These are phyloP conservation scores for Fusarium zealandicum DNA, from an alignment of 2,329 filamentous ascomycete species.

Conservation along the genomic window DNA sequence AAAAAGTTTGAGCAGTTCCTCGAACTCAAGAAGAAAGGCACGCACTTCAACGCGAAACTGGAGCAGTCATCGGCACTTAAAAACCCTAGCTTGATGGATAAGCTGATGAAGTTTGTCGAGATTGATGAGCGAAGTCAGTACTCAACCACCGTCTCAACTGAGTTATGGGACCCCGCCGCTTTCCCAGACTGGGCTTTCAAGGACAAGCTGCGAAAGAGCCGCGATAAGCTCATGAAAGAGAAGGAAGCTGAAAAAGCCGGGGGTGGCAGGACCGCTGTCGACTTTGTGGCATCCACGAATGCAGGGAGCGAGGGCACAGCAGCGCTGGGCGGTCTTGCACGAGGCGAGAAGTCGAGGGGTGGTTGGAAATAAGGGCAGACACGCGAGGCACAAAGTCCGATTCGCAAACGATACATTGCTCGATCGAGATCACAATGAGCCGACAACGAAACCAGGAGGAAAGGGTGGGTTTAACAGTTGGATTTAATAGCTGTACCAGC, in stretches of 20 bases:
- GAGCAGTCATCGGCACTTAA: conserved; percentile 70
- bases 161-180: conserved; percentile 64
- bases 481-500: conserved; percentile 20
- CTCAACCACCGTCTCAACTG: conserved; percentile 63
- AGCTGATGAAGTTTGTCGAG: conserved; percentile 73
- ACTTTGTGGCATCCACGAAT: conserved; percentile 56
- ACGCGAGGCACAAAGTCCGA: neutral
- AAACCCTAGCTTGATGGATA: conserved; percentile 76
- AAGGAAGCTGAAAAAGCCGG: conserved; percentile 52
- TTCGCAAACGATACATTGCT: neutral
- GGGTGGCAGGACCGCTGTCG: conserved; percentile 53
- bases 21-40: conserved; percentile 75
- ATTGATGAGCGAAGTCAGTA: conserved; percentile 65
- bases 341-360: conserved; percentile 46
- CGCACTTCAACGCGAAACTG: conserved; percentile 81
- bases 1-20: conserved; percentile 78
- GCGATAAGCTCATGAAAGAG: conserved; percentile 55
- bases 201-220: conserved; percentile 57
- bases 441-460: conserved; percentile 5
- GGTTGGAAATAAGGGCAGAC: conserved; percentile 42
- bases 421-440: conserved; percentile 2
- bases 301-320: conserved; percentile 32
- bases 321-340: conserved; percentile 34
- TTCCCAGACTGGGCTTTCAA: conserved; percentile 65
- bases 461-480: conserved; percentile 22